These are phyloP conservation scores for Lipomyces mesembrius DNA, from an alignment of 805 yeast genomes.

Conservation along the genomic window DNA sequence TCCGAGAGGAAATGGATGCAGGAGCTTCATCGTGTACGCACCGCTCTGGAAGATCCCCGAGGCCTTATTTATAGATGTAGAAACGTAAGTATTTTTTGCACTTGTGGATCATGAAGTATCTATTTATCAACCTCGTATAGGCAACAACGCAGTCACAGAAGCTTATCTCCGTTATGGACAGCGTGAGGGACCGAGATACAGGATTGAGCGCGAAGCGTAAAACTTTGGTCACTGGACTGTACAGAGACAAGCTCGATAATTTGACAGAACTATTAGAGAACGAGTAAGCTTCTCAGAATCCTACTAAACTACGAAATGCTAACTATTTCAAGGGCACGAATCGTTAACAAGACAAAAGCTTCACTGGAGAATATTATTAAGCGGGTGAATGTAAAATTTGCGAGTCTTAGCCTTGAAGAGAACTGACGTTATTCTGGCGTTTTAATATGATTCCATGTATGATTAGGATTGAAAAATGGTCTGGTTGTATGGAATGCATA, in stretches of 20 bases:
- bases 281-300: slow-evolving; percentile 21
- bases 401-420: slow-evolving; percentile 4
- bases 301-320: not conserved
- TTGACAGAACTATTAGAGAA: slow-evolving; percentile 26
- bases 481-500: not conserved
- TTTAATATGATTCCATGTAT: not conserved
- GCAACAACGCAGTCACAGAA: slow-evolving; percentile 20
- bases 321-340: slow-evolving; percentile 18
- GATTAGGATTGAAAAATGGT: not conserved
- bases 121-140: not conserved
- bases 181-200: slow-evolving; percentile 9
- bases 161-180: slow-evolving; percentile 13
- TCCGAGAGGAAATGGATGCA: slow-evolving; percentile 55
- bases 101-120: not conserved
- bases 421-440: not conserved
- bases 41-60: slow-evolving; percentile 35
- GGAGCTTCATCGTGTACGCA: slow-evolving; percentile 50
- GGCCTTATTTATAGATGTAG: slow-evolving; percentile 18
- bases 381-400: slow-evolving; percentile 13
- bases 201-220: not conserved
- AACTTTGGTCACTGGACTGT: slow-evolving; percentile 13
- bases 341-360: slow-evolving; percentile 17
- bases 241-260: slow-evolving; percentile 13
- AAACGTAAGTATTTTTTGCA: slow-evolving; percentile 7
- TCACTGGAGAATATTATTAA: slow-evolving; percentile 17